phyloP scores from a whole-genome alignment of 148 eudicot species.

The Amaranthus palmeri region DNA sequence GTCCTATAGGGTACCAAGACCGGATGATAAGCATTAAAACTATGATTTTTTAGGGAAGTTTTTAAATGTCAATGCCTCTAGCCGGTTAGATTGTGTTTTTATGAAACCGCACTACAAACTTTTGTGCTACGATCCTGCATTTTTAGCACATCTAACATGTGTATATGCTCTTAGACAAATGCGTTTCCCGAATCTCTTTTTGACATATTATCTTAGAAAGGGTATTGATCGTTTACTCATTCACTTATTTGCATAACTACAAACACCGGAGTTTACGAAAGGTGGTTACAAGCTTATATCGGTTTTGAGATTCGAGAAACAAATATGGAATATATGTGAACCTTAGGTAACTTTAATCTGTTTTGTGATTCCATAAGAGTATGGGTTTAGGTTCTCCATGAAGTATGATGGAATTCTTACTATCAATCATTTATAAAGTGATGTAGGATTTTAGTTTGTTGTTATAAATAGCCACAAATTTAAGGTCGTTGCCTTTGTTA shows the following conservation, averaged over 20 bases:
- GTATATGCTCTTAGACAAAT: background rate
- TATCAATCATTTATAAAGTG: no score
- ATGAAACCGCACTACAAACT: background rate
- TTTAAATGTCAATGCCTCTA: slow-evolving; percentile 3
- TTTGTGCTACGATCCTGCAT: background rate
- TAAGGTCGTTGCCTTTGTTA: no score
- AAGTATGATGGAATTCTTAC: no score
- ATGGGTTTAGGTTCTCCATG: no score
- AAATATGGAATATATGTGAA: no score
- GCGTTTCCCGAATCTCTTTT: background rate
- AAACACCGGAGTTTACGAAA: no score
- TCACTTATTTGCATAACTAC: background rate
- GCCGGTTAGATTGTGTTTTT: background rate
- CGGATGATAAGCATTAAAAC: background rate
- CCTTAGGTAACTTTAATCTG: no score
- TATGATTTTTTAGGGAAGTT: background rate
- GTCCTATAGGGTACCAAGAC: background rate
- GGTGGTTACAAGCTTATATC: no score
- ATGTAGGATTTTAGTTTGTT: no score
- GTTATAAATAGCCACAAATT: no score
- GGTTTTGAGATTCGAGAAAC: no score
- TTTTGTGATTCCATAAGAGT: no score
- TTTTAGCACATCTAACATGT: background rate
- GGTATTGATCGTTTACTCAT: background rate
- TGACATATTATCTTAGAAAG: background rate